Evolutionary conservation across 257 asterid species (phyloP), one percentile per base, ranked within the genome.

Genomic region (Cynanchum wilfordii): DNA sequence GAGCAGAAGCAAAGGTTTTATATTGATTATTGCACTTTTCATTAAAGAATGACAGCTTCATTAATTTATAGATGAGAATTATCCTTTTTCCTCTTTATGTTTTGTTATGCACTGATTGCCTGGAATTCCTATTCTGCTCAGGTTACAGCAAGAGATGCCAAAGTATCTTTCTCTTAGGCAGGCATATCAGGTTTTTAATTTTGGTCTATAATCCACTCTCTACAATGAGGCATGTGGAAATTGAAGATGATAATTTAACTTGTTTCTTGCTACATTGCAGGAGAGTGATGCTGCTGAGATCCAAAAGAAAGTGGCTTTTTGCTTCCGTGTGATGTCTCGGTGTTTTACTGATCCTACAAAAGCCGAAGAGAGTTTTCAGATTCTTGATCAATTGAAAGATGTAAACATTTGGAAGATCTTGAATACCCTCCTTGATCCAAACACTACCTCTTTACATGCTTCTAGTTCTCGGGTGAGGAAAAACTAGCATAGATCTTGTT

Each of bases 1-100:
- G 98, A 92, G 86, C 99, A 90, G 86, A 92, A 95, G 79, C 96
- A 90, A 81, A 92, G 99, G 99, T 95, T 76, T 68, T 82, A 77
- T 76, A 65, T n/a, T 64, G 11, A 62, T 78, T 74, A 60, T 75
- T 73, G 45, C 45, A 27, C 75, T 77, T 40, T 68, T 59, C 25
- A 30, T 60, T 49, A 30, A 42, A 57, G 36, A 75, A 42, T 58
- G 57, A 57, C 42, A 29, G 68, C 22, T 10, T 56, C 29, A 56
- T 30, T 57, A 38, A 5, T 33, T 44, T 16, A 1, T 30, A 69
- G 22, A 10, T 45, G 3, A 24, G 25, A 24, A 11, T n/a, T 12
- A 5, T 17, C 15, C 12, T n/a, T 12, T 13, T 17, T 22, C 24
- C 22, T 44, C 57, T 67, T 44, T 10, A 11, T 22, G 22, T 30